A percentile compares a stretch with the other conserved stretches of the same genome.
These are phyloP conservation scores for Adansonia digitata DNA, from an alignment of 345 rosid species.

Conservation along the genomic window DNA sequence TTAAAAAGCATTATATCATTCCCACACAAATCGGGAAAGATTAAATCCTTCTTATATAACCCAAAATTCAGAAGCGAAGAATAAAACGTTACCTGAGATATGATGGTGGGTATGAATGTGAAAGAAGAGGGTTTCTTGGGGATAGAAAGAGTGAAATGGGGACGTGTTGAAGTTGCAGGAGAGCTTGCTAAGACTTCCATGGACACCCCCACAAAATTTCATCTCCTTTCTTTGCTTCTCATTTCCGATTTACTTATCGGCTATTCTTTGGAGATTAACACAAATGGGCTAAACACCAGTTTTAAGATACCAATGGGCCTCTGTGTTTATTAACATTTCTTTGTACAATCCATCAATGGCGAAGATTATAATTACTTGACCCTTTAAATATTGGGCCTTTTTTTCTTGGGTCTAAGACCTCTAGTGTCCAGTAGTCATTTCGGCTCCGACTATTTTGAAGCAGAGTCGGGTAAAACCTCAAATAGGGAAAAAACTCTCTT, in stretches of 20 bases:
- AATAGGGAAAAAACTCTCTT: no score
- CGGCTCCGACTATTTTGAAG: no score
- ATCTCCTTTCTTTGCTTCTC: neutral
- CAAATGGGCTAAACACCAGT: neutral
- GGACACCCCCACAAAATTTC: constrained; percentile 30
- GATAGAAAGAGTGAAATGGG: constrained; percentile 18
- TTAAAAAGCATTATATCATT: neutral
- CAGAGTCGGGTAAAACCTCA: no score
- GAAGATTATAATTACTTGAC: no score
- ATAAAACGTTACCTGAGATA: constrained; percentile 30
- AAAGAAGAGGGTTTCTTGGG: constrained; percentile 21
- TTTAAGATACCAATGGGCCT: neutral
- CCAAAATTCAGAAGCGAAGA: neutral
- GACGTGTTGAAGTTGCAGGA: constrained; percentile 18
- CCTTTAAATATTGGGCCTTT: neutral
- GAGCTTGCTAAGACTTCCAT: constrained; percentile 60
- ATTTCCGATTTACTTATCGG: constrained; percentile 11
- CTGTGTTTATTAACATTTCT: no score
- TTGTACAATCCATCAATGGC: no score
- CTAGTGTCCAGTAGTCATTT: no score
- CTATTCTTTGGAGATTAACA: neutral
- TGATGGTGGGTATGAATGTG: constrained; percentile 11
- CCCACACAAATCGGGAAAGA: neutral
- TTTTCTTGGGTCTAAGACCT: no score
- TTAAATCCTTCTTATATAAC: neutral